phyloP scores from a whole-genome alignment of 306 rosid genomes.

The Lithocarpus polystachyus region DNA sequence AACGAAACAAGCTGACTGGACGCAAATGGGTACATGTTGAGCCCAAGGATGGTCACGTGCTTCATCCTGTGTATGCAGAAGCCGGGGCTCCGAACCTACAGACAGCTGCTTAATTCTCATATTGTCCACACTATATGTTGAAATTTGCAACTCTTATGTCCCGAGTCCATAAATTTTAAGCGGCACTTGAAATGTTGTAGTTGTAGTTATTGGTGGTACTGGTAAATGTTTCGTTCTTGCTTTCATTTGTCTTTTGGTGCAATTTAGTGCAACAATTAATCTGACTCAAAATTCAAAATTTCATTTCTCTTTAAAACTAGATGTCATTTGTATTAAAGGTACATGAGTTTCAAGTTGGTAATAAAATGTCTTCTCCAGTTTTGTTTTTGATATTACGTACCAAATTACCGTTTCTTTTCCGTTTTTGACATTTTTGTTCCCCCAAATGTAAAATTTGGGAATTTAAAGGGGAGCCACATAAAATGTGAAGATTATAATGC shows the following conservation, averaged over 20 bases:
- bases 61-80: conserved; percentile 67
- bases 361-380: too few species aligned
- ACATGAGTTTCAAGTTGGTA: too few species aligned
- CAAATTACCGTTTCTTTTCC: too few species aligned
- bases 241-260: not conserved
- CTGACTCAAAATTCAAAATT: not conserved
- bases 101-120: conserved; percentile 29
- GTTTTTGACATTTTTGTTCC: too few species aligned
- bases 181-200: not conserved
- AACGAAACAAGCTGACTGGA: conserved; percentile 67
- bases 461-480: too few species aligned
- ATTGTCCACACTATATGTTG: not conserved
- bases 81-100: conserved; percentile 32
- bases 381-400: too few species aligned
- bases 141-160: not conserved
- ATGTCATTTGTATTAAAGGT: too few species aligned
- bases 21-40: conserved; percentile 80
- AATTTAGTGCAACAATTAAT: not conserved
- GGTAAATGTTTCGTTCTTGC: not conserved
- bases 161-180: not conserved
- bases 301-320: too few species aligned
- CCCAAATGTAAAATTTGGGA: too few species aligned
- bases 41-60: conserved; percentile 86
- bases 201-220: not conserved
- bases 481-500: too few species aligned